phyloP scores from a whole-genome alignment of 768 basidiomycete genomes.

The Boletus rubescentipes region DNA sequence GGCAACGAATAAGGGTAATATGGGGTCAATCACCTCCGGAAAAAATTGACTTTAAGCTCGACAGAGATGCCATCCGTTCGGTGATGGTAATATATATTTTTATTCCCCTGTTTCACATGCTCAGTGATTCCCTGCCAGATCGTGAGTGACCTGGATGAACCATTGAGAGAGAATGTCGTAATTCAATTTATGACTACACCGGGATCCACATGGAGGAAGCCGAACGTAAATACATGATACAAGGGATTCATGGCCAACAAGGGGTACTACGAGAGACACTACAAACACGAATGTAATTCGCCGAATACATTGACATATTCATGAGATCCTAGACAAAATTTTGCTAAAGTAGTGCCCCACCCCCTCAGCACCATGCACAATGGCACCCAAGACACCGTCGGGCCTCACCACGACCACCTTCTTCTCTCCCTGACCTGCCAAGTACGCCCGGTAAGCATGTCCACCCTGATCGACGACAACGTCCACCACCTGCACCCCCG shows the following conservation, averaged over 20 bases:
- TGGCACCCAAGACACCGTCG: conserved; percentile 43
- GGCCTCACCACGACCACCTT: conserved; percentile 41
- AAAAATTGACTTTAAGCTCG: conserved; percentile 17
- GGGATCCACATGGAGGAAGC: conserved; percentile 2
- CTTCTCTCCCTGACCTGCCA: conserved; percentile 28
- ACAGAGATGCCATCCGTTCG: conserved; percentile 10
- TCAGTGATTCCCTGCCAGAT: conserved; percentile 13
- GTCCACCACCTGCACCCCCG: conserved; percentile 25
- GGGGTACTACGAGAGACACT: too few species aligned
- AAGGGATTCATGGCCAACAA: conserved; percentile 25
- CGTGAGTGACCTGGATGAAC: conserved; percentile 13
- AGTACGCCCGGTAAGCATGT: conserved; percentile 42
- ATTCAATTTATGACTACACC: conserved; percentile 17
- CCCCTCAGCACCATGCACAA: conserved; percentile 21
- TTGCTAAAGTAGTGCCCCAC: conserved; percentile 15
- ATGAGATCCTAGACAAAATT: background rate
- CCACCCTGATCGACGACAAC: conserved; percentile 38
- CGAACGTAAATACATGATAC: conserved; percentile 11
- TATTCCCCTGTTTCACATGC: background rate
- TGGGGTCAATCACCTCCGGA: conserved; percentile 11
- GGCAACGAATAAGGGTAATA: conserved; percentile 9
- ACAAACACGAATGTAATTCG: too few species aligned
- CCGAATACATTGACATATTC: too few species aligned
- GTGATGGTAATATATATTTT: conserved; percentile 14
- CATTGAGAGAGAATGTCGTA: conserved; percentile 20